phyloP scores from a whole-genome alignment of 805 yeast genomes.

The Wickerhamiella galacta region DNA sequence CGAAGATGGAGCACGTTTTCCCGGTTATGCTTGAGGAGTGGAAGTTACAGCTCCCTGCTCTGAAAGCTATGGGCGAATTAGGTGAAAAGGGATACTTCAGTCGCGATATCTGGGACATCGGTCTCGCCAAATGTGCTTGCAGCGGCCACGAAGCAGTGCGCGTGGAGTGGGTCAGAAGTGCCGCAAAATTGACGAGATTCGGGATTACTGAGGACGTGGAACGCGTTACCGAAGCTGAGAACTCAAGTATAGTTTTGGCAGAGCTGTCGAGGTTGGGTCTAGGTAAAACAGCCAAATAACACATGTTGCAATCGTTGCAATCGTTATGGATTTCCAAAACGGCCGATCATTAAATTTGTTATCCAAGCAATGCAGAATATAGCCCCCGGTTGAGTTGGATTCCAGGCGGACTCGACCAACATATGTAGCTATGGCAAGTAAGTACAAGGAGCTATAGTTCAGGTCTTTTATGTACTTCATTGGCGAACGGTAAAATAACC shows the following conservation, averaged over 20 bases:
- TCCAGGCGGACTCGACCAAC: too few relatives aligned
- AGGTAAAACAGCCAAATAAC: too few relatives aligned
- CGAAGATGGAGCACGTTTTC: constrained; percentile 17
- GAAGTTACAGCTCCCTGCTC: constrained; percentile 37
- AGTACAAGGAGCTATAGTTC: too few relatives aligned
- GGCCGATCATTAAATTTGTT: too few relatives aligned
- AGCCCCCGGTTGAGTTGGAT: too few relatives aligned
- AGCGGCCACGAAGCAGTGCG: constrained; percentile 36
- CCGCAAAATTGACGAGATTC: constrained; percentile 12
- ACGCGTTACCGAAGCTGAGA: constrained; percentile 22
- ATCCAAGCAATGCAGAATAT: too few relatives aligned
- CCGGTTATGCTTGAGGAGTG: constrained; percentile 31
- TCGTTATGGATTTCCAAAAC: too few relatives aligned
- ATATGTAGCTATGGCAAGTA: too few relatives aligned
- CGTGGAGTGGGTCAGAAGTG: constrained; percentile 31
- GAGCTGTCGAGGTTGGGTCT: too few relatives aligned
- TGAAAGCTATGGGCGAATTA: constrained; percentile 25
- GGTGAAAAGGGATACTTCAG: constrained; percentile 5
- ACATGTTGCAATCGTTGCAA: too few relatives aligned
- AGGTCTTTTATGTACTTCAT: too few relatives aligned
- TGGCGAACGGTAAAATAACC: too few relatives aligned
- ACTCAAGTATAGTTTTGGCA: constrained; percentile 31
- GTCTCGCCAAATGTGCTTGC: constrained; percentile 6
- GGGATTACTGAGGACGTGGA: constrained; percentile 10
- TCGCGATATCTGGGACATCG: constrained; percentile 6